Percentiles rank a stretch among this genome's conserved stretches.
phyloP scores from a whole-genome alignment of 305 asterid genomes.

The Vinca major region DNA sequence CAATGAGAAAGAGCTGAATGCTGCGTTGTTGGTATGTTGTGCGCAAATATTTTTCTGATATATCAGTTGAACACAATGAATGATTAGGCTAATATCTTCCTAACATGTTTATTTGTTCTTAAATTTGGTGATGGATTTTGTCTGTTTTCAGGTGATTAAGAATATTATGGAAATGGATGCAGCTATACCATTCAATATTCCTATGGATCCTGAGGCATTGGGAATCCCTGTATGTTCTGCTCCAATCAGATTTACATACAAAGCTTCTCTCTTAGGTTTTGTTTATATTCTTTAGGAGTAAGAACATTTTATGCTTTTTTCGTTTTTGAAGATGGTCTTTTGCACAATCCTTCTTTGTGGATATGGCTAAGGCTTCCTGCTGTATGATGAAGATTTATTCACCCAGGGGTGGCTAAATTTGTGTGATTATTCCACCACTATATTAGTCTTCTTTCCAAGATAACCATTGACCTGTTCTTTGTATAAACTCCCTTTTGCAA shows the following conservation, averaged over 20 bases:
- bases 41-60: neutral
- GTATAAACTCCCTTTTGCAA: neutral
- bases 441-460: neutral
- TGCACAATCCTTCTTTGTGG: too few relatives aligned
- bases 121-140: slow-evolving; percentile 3
- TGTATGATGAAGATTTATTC: neutral
- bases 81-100: neutral
- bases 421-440: neutral
- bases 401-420: neutral
- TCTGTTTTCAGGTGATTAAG: slow-evolving; percentile 44
- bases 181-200: slow-evolving; percentile 58
- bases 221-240: slow-evolving; percentile 58
- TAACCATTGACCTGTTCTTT: neutral
- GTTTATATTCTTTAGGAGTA: neutral
- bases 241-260: neutral
- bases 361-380: too few relatives aligned
- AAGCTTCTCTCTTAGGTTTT: neutral
- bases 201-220: slow-evolving; percentile 60
- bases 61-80: neutral
- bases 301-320: neutral
- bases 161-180: slow-evolving; percentile 70
- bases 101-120: neutral
- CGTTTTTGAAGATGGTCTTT: neutral
- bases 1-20: slow-evolving; percentile 62
- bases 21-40: slow-evolving; percentile 57